A percentile compares a stretch with the other conserved stretches of the same genome.
These are phyloP conservation scores for Aspergillus hiratsukae DNA, from an alignment of 2,329 filamentous ascomycete genomes.

Conservation along the genomic window DNA sequence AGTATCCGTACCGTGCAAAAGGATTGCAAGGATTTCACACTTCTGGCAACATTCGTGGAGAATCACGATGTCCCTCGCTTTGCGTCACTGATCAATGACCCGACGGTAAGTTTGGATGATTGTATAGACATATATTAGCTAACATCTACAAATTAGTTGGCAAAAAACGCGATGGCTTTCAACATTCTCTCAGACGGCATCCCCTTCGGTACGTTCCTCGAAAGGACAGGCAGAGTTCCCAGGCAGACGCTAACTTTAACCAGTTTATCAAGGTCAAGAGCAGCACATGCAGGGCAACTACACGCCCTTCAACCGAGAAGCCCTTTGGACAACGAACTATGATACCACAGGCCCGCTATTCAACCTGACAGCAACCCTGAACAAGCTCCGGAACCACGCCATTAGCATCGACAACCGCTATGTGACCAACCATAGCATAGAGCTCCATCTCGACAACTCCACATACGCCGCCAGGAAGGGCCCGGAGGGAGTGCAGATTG, in stretches of 20 bases:
- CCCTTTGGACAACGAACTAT: slow-evolving; percentile 47
- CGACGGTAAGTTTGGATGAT: slow-evolving; percentile 28
- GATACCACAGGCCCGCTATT: slow-evolving; percentile 36
- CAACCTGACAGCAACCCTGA: slow-evolving; percentile 34
- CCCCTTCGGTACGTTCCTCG: slow-evolving; percentile 39
- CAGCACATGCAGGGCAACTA: slow-evolving; percentile 52
- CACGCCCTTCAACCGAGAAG: slow-evolving; percentile 49
- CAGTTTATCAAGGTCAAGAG: slow-evolving; percentile 60
- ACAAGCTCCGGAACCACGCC: slow-evolving; percentile 41
- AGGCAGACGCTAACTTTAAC: neutral
- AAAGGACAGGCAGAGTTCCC: neutral
- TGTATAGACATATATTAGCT: neutral
- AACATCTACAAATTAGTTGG: slow-evolving; percentile 30
- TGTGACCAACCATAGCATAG: slow-evolving; percentile 33
- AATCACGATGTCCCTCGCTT: slow-evolving; percentile 58
- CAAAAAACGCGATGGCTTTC: slow-evolving; percentile 59
- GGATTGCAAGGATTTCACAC: slow-evolving; percentile 39
- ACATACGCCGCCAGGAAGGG: slow-evolving; percentile 44
- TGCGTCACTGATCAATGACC: slow-evolving; percentile 49
- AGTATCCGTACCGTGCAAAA: slow-evolving; percentile 20
- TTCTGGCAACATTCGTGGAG: slow-evolving; percentile 52
- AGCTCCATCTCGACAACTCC: slow-evolving; percentile 38
- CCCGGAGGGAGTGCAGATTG: slow-evolving; percentile 33
- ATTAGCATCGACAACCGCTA: slow-evolving; percentile 33
- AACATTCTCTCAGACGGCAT: slow-evolving; percentile 58